Conservation (phyloP, 129 eudicot species). For the Centaurea solstitialis region DNA sequence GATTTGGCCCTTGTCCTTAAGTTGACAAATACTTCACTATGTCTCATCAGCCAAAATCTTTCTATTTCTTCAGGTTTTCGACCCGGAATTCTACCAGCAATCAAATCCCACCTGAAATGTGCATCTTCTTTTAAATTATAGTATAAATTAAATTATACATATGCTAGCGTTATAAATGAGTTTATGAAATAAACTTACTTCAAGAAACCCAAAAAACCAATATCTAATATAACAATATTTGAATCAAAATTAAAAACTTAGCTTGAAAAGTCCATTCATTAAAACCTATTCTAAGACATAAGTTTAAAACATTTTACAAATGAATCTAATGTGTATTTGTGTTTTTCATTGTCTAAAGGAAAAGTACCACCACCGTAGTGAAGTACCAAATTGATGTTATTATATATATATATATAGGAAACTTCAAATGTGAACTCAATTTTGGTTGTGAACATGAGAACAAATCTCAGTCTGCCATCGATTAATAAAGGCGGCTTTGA, state of each 20-base stretch:
- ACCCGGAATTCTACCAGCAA: constrained; percentile 79
- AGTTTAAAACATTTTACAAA: not conserved
- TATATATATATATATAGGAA: no score
- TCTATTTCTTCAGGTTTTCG: constrained; percentile 75
- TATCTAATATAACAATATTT: not conserved
- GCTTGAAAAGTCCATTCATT: not conserved
- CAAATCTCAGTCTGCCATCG: no score
- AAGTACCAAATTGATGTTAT: not conserved
- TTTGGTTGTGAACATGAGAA: no score
- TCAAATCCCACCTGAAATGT: constrained; percentile 61
- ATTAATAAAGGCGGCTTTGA: no score
- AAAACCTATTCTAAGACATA: no score
- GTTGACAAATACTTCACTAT: constrained; percentile 29
- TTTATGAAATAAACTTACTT: not conserved
- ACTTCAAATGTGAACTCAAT: no score
- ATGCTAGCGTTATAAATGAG: not conserved
- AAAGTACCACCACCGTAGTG: not conserved
- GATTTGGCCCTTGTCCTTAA: not conserved
- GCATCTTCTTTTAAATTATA: not conserved
- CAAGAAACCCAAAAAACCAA: not conserved
- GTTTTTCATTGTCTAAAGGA: no score
- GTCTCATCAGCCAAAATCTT: constrained; percentile 73
- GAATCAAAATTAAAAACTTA: not conserved
- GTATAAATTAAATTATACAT: not conserved
- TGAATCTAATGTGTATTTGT: no score